phyloP scores from a whole-genome alignment of 164 flowering plant genomes.

The Vitis labrusca region DNA sequence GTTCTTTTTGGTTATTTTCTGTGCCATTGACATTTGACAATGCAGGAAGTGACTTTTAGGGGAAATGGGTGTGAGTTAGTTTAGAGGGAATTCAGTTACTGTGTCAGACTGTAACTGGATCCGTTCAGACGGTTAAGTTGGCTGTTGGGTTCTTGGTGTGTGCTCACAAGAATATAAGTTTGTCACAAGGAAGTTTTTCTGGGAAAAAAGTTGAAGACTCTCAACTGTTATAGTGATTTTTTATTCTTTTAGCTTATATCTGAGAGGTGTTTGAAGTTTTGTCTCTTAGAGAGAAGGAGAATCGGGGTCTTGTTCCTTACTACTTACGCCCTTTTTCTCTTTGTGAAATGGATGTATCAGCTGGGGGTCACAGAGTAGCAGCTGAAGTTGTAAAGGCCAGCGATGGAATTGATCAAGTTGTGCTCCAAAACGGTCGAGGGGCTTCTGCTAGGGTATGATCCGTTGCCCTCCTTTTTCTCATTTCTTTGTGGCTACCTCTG shows the following conservation, averaged over 20 bases:
- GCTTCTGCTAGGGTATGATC: conserved; percentile 28
- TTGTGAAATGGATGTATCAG: conserved; percentile 23
- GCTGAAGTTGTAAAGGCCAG: conserved; percentile 23
- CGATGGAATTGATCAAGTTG: conserved; percentile 32
- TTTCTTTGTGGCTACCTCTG: neutral
- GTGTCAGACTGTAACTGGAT: neutral
- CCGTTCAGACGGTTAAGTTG: neutral
- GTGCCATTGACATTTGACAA: too few relatives aligned
- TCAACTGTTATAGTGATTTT: conserved; percentile 4
- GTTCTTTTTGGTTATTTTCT: neutral
- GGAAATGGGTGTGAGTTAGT: too few relatives aligned
- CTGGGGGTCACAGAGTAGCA: conserved; percentile 19
- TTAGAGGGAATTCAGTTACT: neutral
- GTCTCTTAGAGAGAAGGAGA: conserved; percentile 4
- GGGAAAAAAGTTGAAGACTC: neutral
- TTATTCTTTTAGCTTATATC: neutral
- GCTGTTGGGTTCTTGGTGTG: conserved; percentile 21
- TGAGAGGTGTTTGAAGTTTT: neutral
- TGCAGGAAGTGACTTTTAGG: too few relatives aligned
- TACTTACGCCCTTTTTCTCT: neutral
- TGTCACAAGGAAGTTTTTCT: conserved; percentile 22
- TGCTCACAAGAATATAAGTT: conserved; percentile 21
- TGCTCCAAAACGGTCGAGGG: conserved; percentile 29
- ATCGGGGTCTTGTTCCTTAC: neutral
- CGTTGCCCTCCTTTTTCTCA: neutral